Evolutionary conservation across 1,284 basidiomycete genomes (phyloP), one percentile per base, ranked within the genome.

Genomic region (Ganoderma multipileum): DNA sequence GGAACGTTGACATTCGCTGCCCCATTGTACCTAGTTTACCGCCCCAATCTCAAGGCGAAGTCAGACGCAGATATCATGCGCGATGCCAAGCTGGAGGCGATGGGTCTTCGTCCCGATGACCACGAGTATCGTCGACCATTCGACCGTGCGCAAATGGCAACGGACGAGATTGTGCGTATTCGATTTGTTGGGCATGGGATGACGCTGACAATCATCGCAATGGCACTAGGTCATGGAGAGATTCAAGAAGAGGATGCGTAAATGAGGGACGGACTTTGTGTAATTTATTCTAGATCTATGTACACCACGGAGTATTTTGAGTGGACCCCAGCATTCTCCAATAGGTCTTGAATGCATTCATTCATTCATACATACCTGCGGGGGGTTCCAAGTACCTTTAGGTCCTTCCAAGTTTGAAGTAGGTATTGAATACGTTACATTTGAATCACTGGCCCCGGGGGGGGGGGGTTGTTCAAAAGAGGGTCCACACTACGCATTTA

Each of bases 51-150:
- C 67, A 89, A 88, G 72, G 86, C 91, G 65, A 95, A 92, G 73
- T 94, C 94, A 1, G 96, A 97, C 76, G 89, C 90, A 3, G 93
- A 95, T 61, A 95, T 96, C 61, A 83, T 97, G 69, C 89, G 92
- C 20, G 93, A 95, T 75, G 95, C 95, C 0, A 92, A 93, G 74
- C 81, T 94, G 52, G 92, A 94, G 75, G 94, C 94, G 0, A 91
- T 92, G 85, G 94, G 93, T 14, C 77, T 95, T 36, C 85, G 87
- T 18, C 84, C 88, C 4, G 85, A 87, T 69, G 88, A 79, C 33
- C 84, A 76, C 59, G 81, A 86, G 60, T 81, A 82, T 64, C 83
- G 85, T 59, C 82, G 82, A 71, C 79, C 82, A n/a, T 79, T 86
- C 28, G 88, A 90, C 54, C 84, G 87, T 69, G 83, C 84, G 26